A percentile compares a stretch with the other conserved stretches of the same genome.
Conservation (phyloP, 805 yeast genomes). For the Brettanomyces bruxellensis region DNA sequence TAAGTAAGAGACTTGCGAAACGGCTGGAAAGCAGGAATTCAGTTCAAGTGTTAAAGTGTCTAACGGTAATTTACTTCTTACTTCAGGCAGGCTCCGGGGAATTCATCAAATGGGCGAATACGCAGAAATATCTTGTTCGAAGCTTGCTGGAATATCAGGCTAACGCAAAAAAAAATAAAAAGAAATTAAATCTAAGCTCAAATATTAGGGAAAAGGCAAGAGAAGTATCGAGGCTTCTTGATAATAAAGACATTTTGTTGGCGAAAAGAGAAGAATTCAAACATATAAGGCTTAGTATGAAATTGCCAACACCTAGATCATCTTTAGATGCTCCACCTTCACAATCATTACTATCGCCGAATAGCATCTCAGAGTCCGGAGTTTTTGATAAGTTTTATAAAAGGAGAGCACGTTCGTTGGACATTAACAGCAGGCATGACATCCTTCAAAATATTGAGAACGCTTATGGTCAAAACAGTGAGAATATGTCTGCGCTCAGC, state of each 20-base stretch:
- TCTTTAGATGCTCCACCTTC: conserved; percentile 13
- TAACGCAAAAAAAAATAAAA: conserved; percentile 14
- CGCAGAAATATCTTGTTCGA: conserved; percentile 23
- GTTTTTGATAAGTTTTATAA: neutral
- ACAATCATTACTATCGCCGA: conserved; percentile 7
- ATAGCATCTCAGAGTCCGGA: neutral
- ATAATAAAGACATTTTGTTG: conserved; percentile 26
- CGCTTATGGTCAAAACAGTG: neutral
- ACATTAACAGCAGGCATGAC: conserved; percentile 2
- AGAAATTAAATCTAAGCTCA: conserved; percentile 15
- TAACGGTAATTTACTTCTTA: conserved; percentile 43
- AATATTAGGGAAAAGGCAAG: conserved; percentile 31
- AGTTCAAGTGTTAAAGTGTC: conserved; percentile 36
- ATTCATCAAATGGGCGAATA: conserved; percentile 40
- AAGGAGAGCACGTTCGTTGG: conserved; percentile 2
- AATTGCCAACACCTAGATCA: conserved; percentile 19
- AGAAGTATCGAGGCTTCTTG: conserved; percentile 24
- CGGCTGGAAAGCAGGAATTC: conserved; percentile 30
- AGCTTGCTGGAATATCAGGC: conserved; percentile 22
- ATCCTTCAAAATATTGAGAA: neutral
- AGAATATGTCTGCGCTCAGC: neutral
- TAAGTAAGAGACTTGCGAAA: conserved; percentile 32
- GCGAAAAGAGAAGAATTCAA: conserved; percentile 34
- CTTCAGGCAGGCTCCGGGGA: conserved; percentile 45
- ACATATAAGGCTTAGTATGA: conserved; percentile 32